Conservation (phyloP, 208 protist species). For the Strigomonas oncopelti region DNA sequence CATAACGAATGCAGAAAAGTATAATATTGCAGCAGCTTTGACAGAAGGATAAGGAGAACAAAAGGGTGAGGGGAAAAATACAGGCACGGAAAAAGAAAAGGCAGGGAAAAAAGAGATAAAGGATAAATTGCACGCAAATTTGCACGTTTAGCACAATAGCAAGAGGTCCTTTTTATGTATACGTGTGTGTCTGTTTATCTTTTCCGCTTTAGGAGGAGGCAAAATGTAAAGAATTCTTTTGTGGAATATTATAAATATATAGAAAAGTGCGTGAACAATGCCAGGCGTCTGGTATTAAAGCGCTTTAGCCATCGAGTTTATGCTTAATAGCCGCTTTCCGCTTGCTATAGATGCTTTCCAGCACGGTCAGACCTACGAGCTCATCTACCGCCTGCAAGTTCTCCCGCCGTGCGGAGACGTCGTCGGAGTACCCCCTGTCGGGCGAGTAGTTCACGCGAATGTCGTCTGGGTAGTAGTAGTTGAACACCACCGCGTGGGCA, state of each 20-base stretch:
- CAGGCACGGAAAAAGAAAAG: background rate
- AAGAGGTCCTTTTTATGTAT: background rate
- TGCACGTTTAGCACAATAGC: background rate
- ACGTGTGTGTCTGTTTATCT: background rate
- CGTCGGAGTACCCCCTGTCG: slow-evolving; percentile 80
- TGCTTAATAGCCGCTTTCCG: slow-evolving; percentile 54
- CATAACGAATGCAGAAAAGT: too few relatives aligned
- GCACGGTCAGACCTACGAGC: slow-evolving; percentile 68
- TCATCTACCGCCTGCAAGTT: slow-evolving; percentile 71
- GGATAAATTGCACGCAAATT: background rate
- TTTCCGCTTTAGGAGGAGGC: background rate
- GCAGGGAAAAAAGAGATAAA: background rate
- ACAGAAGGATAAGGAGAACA: too few relatives aligned
- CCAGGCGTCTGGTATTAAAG: background rate
- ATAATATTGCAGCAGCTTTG: too few relatives aligned
- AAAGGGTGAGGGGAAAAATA: background rate
- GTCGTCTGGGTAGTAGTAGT: slow-evolving; percentile 79
- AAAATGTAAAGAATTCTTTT: too few relatives aligned
- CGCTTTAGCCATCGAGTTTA: slow-evolving; percentile 14
- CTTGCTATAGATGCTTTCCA: slow-evolving; percentile 81
- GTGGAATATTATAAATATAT: too few relatives aligned
- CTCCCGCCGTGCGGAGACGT: slow-evolving; percentile 61
- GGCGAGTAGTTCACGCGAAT: slow-evolving; percentile 72
- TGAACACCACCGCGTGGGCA: slow-evolving; percentile 76
- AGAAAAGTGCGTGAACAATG: too few relatives aligned